Percentiles rank a stretch among this genome's conserved stretches.
phyloP scores from a whole-genome alignment of 768 basidiomycete species.

The Hortiboletus campestris region DNA sequence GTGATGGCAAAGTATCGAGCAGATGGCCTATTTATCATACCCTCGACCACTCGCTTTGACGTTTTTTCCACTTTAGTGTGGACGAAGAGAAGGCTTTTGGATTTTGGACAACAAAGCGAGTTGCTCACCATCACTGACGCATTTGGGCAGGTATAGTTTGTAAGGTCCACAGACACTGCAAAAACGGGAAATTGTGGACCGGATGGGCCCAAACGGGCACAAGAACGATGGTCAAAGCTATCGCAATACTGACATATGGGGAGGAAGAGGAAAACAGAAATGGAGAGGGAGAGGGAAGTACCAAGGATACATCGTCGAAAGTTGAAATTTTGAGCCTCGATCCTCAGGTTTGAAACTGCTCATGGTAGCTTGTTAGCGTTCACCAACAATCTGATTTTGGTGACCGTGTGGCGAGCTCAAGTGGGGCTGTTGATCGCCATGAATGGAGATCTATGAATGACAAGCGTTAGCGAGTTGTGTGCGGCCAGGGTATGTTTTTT shows the following conservation, averaged over 20 bases:
- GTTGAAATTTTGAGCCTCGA: not conserved
- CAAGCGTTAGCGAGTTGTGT: not conserved
- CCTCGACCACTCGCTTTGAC: slow-evolving; percentile 3
- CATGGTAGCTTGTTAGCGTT: not conserved
- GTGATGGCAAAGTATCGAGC: not conserved
- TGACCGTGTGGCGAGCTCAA: not conserved
- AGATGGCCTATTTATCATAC: slow-evolving; percentile 12
- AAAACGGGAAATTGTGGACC: slow-evolving; percentile 4
- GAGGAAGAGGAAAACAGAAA: not conserved
- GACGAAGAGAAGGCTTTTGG: not conserved
- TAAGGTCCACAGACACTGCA: slow-evolving; percentile 1
- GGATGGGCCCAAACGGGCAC: not conserved
- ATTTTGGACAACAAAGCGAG: slow-evolving; percentile 11
- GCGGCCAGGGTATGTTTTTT: not conserved
- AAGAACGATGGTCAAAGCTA: not conserved
- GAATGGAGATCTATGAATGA: not conserved
- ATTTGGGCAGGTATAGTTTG: not conserved
- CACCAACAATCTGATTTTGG: not conserved
- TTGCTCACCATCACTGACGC: not conserved
- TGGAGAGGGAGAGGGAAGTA: not conserved
- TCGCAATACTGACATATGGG: not conserved
- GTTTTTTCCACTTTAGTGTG: slow-evolving; percentile 4
- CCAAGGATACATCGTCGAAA: not conserved
- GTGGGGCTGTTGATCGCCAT: not conserved
- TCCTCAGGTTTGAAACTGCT: not conserved